Base-by-base conservation (phyloP, 495 filamentous ascomycete genomes). In the Terfezia claveryi region DNA sequence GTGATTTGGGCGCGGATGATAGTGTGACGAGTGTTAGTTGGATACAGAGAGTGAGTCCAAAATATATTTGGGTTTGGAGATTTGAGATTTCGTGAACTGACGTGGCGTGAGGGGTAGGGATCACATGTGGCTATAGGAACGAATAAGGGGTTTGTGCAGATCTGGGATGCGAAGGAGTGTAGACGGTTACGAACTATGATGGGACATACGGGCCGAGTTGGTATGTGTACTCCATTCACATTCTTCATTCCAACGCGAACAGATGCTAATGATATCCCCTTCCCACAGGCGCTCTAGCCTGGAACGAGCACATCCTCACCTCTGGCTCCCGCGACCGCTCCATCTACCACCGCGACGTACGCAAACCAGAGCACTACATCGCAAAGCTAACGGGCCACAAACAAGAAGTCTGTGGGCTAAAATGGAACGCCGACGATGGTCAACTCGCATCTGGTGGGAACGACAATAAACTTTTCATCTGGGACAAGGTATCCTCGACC, bases 401-500 rank as follows among this genome's bases (percentile, higher is more conserved):
- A 68, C 91, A 98, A 71, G 91, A 98, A 69, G 85, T 98, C 12
- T 98, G 91, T 64, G 91, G 91, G n/a, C 71, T 98, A 54, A 83
- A 85, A 63, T 98, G 91, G 91, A 98, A 98, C 61, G 82, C 80
- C 27, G 86, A 94, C 58, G 87, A 93, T 63, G 84, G 86, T 4
- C 92, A 96, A 66, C 72, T 98, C 32, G 91, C 91, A n/a, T 88
- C 83, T 16, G 91, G 91, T 36, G 92, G 92, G 1, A 98, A 98
- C 68, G 91, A 98, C 68, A 98, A 98, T 71, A 94, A 94, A 59
- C 72, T 98, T 50, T 84, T 96, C 75, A 87, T 98, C 14, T 98
- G 91, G 91, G 92, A 98, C 67, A 89, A 89, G 63, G 71, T 94
- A 53, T 82, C 76, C 37, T 82, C 87, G 56, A 81, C 85, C 8